Conservation (phyloP, 164 flowering plant species). For the Taxillus chinensis region DNA sequence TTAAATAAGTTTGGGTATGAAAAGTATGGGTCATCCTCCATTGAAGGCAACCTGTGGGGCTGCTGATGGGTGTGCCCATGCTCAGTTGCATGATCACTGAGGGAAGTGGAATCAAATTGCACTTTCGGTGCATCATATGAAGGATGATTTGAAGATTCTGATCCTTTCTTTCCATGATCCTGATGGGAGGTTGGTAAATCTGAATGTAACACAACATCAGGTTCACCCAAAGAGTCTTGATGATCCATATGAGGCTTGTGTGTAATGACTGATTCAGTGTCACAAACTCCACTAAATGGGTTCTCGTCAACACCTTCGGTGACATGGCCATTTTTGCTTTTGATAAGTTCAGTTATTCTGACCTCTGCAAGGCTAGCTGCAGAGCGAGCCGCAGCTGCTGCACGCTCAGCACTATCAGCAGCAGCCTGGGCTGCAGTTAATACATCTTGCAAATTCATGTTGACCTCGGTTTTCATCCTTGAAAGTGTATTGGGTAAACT, state of each 20-base stretch:
- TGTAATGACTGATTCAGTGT: conserved; percentile 8
- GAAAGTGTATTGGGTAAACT: conserved; percentile 19
- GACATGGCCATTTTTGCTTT: conserved; percentile 27
- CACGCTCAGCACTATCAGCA: conserved; percentile 85
- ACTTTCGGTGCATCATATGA: conserved; percentile 22
- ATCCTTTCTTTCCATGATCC: conserved; percentile 5
- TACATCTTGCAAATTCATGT: conserved; percentile 76
- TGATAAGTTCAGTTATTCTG: conserved; percentile 60
- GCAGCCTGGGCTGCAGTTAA: conserved; percentile 88
- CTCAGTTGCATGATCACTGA: conserved; percentile 13
- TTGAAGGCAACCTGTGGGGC: conserved; percentile 44
- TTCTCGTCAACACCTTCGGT: conserved; percentile 19
- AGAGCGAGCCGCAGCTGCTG: conserved; percentile 89
- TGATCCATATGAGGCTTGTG: conserved; percentile 21
- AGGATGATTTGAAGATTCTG: conserved; percentile 17
- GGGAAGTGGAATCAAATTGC: conserved; percentile 22
- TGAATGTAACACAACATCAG: conserved; percentile 7
- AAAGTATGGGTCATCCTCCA: conserved; percentile 71
- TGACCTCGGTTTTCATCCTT: conserved; percentile 31
- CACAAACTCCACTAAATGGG: conserved; percentile 16
- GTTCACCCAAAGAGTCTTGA: conserved; percentile 19
- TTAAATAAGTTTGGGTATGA: conserved; percentile 81
- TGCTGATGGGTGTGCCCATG: conserved; percentile 20
- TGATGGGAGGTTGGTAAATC: conserved; percentile 13
- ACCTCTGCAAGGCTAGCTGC: conserved; percentile 85